A percentile compares a stretch with the other conserved stretches of the same genome.
Evolutionary conservation across 495 filamentous ascomycete genomes (phyloP).

Genomic region (Xylaria bambusicola): DNA sequence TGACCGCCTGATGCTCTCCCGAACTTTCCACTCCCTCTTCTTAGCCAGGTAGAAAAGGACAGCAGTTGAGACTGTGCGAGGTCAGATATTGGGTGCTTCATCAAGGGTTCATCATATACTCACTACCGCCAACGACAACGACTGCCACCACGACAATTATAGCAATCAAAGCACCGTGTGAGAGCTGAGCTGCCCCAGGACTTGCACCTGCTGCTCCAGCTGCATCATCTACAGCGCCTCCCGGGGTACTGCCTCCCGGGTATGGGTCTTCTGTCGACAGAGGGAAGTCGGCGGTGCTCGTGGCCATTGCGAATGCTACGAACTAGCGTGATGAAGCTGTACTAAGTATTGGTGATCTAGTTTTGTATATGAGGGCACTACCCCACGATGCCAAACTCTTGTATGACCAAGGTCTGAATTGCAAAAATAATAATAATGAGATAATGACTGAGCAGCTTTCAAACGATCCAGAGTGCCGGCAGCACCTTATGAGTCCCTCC

Average conservation of each 20-base stretch:
- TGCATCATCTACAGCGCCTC: slow-evolving; percentile 38
- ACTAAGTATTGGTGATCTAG: background rate
- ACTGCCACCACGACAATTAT: slow-evolving; percentile 62
- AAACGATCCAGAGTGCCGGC: slow-evolving; percentile 12
- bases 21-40: slow-evolving; percentile 58
- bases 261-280: slow-evolving; percentile 41
- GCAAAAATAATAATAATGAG: too few species aligned
- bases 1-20: slow-evolving; percentile 54
- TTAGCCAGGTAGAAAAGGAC: slow-evolving; percentile 58
- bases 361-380: background rate
- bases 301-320: slow-evolving; percentile 23
- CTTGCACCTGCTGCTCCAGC: slow-evolving; percentile 59
- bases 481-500: slow-evolving; percentile 4
- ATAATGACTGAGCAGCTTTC: slow-evolving; percentile 11
- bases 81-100: slow-evolving; percentile 19
- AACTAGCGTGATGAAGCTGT: background rate
- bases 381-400: background rate
- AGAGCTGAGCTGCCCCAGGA: slow-evolving; percentile 53
- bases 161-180: slow-evolving; percentile 60
- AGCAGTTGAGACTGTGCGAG: slow-evolving; percentile 44
- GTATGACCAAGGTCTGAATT: background rate
- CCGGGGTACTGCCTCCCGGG: slow-evolving; percentile 26
- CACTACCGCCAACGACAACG: slow-evolving; percentile 60
- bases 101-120: slow-evolving; percentile 17
- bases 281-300: slow-evolving; percentile 30